Conservation (phyloP, 345 rosid genomes). For the Hibiscus tridactylites region DNA sequence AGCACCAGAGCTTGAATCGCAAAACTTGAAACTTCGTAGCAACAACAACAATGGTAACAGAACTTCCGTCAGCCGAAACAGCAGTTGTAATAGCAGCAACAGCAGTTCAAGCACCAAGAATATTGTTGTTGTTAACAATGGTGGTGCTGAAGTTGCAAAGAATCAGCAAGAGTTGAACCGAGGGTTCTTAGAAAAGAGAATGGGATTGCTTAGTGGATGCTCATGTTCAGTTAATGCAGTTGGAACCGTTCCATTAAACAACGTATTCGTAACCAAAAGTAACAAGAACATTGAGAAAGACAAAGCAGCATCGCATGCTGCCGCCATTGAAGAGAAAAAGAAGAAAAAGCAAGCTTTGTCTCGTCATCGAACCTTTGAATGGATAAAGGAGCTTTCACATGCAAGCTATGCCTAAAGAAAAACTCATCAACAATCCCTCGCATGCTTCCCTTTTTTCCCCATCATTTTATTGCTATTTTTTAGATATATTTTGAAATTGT, state of each 20-base stretch:
- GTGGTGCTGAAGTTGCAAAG: not conserved
- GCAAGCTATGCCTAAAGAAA: constrained; percentile 24
- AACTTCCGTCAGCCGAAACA: constrained; percentile 46
- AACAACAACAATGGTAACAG: constrained; percentile 19
- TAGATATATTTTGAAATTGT: not conserved
- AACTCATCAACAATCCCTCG: constrained; percentile 10
- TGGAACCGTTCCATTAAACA: constrained; percentile 35
- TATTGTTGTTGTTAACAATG: constrained; percentile 1
- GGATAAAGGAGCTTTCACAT: constrained; percentile 80
- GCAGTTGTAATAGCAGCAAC: constrained; percentile 45
- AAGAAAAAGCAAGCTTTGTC: constrained; percentile 45
- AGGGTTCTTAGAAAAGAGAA: constrained; percentile 25
- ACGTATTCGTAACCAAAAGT: constrained; percentile 18
- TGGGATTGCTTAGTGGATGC: constrained; percentile 46
- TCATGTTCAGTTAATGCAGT: constrained; percentile 55
- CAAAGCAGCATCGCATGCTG: not conserved
- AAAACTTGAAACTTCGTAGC: constrained; percentile 35
- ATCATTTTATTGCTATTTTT: constrained; percentile 7
- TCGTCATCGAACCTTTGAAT: constrained; percentile 72
- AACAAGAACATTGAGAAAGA: not conserved
- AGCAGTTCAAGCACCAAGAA: constrained; percentile 23
- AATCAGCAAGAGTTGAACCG: constrained; percentile 5
- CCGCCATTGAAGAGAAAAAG: constrained; percentile 20
- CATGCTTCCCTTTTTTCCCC: constrained; percentile 16
- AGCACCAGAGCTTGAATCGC: constrained; percentile 66